Conservation (phyloP, 257 asterid species). For the Solanum megistacrolobum region DNA sequence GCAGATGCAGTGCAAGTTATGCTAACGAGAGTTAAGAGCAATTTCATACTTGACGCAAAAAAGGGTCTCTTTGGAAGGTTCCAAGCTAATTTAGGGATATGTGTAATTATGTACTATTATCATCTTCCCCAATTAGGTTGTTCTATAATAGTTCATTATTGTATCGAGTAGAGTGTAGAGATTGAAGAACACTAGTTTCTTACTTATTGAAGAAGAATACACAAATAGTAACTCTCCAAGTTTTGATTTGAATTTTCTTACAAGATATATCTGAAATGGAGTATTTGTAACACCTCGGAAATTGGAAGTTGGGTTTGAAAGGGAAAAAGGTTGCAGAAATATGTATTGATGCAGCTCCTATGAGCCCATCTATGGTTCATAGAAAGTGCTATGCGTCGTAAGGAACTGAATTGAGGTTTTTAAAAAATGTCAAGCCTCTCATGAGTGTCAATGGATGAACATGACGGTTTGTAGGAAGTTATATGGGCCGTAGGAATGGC, state of each 20-base stretch:
- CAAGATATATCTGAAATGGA: background rate
- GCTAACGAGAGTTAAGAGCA: background rate
- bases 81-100: background rate
- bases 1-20: background rate
- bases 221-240: background rate
- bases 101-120: background rate
- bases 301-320: too few species aligned
- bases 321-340: background rate
- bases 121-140: background rate
- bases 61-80: background rate
- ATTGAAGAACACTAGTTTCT: background rate
- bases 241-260: background rate
- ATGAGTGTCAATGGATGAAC: background rate
- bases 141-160: background rate
- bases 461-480: background rate
- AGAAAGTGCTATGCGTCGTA: background rate
- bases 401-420: background rate
- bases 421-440: background rate
- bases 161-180: background rate
- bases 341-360: background rate
- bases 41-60: background rate
- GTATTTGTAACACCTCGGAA: background rate
- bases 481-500: background rate
- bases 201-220: background rate
- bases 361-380: background rate